These are phyloP conservation scores for Cystobasidium tubakii DNA, from an alignment of 768 basidiomycete genomes.

Conservation along the genomic window DNA sequence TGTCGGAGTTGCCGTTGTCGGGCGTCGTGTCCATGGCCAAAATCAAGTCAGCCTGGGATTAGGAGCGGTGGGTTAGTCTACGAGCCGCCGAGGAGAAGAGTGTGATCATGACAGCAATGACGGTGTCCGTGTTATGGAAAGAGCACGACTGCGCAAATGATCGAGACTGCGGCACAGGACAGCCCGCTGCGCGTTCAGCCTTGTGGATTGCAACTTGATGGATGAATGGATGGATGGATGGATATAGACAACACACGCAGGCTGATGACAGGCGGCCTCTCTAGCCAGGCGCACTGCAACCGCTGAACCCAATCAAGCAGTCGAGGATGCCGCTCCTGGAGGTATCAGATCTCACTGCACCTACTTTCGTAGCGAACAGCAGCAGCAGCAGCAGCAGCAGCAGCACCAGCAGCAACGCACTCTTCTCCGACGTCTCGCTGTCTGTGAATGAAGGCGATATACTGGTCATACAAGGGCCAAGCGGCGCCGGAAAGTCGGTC, in stretches of 20 bases:
- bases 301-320: no score
- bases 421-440: slow-evolving; percentile 63
- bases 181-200: no score
- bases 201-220: no score
- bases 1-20: no score
- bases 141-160: no score
- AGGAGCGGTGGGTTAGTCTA: not conserved
- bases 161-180: no score
- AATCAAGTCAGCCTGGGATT: not conserved
- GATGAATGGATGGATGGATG: no score
- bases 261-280: not conserved
- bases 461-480: slow-evolving; percentile 68
- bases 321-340: not conserved
- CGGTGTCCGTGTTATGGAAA: no score
- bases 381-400: slow-evolving; percentile 35
- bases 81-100: not conserved
- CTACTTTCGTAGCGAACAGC: slow-evolving; percentile 1
- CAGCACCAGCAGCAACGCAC: no score
- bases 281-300: no score
- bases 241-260: not conserved
- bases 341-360: not conserved
- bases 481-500: slow-evolving; percentile 65
- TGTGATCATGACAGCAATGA: not conserved
- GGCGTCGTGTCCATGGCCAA: not conserved
- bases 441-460: slow-evolving; percentile 67